Evolutionary conservation across 73 alveolate genomes (phyloP).

Genomic region (Symbiodinium pilosum): DNA sequence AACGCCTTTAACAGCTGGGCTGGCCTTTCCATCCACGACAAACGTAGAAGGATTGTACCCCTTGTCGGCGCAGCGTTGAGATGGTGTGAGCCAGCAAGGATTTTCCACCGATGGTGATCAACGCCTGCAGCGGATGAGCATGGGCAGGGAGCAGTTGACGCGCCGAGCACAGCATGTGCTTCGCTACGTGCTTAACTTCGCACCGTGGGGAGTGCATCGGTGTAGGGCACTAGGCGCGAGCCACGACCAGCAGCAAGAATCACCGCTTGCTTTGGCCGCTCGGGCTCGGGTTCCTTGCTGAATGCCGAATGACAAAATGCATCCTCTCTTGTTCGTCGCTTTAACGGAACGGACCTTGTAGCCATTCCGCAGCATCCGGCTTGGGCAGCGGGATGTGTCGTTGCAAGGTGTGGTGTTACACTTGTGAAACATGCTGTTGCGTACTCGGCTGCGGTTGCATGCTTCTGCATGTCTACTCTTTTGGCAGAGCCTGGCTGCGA

Average conservation of each 20-base stretch:
- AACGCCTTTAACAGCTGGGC: neutral
- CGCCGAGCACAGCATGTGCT: neutral
- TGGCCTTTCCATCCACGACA: conserved; percentile 72
- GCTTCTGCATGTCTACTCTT: too few species aligned
- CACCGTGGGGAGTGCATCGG: conserved; percentile 76
- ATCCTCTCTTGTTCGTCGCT: too few species aligned
- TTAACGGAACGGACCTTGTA: neutral
- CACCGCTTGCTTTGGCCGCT: conserved; percentile 30
- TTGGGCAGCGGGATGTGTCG: too few species aligned
- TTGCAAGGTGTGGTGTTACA: too few species aligned
- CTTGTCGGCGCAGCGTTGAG: conserved; percentile 41
- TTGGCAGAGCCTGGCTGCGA: too few species aligned
- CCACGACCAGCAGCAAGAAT: conserved; percentile 75
- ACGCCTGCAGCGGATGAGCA: neutral
- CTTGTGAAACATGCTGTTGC: too few species aligned
- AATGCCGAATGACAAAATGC: too few species aligned
- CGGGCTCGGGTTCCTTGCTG: neutral
- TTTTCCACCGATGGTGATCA: conserved; percentile 45
- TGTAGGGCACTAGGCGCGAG: conserved; percentile 90
- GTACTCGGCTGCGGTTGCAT: too few species aligned
- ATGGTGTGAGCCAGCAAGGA: conserved; percentile 62
- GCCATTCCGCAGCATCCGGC: neutral
- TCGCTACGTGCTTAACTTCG: neutral
- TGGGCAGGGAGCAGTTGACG: too few species aligned
- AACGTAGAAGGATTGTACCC: conserved; percentile 45